Base-by-base conservation (phyloP, 1,284 basidiomycete genomes). In the Ustilago sp. region DNA sequence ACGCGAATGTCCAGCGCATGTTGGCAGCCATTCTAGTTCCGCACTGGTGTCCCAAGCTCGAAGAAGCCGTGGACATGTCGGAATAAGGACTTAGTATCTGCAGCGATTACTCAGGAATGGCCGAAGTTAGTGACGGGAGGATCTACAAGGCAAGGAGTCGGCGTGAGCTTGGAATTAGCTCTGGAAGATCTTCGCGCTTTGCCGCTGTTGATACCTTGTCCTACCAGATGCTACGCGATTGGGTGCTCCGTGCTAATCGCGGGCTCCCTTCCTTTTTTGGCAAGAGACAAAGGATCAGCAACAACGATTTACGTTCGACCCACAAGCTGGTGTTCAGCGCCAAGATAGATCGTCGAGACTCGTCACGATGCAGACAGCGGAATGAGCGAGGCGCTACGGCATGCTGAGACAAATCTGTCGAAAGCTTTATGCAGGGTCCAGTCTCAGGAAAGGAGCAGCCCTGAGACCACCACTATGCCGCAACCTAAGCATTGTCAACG, bases 61-160 rank as follows among this genome's bases (percentile, higher is more conserved):
- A 15, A 6, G 39, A 12, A 15, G 15, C n/a, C 39, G 39, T 13
- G 17, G 39, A 23, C 43, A 45, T 19, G 43, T 19, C 43, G 23
- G 23, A 2, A 28, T 3, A 3, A 3, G 3, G 23, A 28, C 23
- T 28, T 28, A 28, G 23, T 28, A 28, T 28, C 23, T 28, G 23
- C 23, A 28, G 23, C 23, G 23, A 28, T 28, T 28, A 28, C 23
- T 28, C 23, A 28, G 23, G 23, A 28, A 3, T 28, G 23, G 23
- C 23, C 0, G 23, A 28, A 28, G 23, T 28, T 2, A 3, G 23
- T 28, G 2, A 28, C 23, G 2, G 19, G 43, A 19, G 39, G 63
- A 66, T 71, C 68, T 71, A 43, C 59, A 66, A 72, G 51, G 69
- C 57, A 72, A 72, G 69, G 69, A 52, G 63, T 43, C 51, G 55